phyloP scores from a whole-genome alignment of 1,139 yeast genomes.

The Blastobotrys illinoisensis region DNA sequence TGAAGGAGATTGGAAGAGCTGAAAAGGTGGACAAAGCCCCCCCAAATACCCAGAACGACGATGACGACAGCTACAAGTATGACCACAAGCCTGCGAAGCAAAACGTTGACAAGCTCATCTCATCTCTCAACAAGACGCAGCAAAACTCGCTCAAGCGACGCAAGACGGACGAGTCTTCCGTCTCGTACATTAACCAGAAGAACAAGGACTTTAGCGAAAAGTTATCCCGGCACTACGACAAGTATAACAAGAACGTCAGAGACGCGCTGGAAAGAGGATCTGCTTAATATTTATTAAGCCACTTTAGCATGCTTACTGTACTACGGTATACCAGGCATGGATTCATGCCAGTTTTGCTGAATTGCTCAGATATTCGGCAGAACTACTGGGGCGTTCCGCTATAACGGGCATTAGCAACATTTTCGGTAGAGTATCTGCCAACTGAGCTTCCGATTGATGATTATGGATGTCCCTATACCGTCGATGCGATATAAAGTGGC shows the following conservation, averaged over 20 bases:
- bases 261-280: slow-evolving; percentile 41
- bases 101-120: slow-evolving; percentile 40
- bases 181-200: slow-evolving; percentile 56
- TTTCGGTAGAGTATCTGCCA: no score
- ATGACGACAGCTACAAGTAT: slow-evolving; percentile 40
- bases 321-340: no score
- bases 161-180: slow-evolving; percentile 34
- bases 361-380: no score
- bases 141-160: slow-evolving; percentile 36
- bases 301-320: no score
- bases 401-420: no score
- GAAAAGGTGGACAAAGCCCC: neutral
- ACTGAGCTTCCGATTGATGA: no score
- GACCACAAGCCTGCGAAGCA: slow-evolving; percentile 36
- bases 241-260: slow-evolving; percentile 38
- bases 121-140: slow-evolving; percentile 36
- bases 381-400: no score
- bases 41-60: slow-evolving; percentile 18
- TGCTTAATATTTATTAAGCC: slow-evolving; percentile 21
- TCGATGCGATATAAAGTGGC: no score
- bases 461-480: no score
- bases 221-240: slow-evolving; percentile 53
- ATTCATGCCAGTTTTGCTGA: no score
- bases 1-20: slow-evolving; percentile 35
- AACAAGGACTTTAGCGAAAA: slow-evolving; percentile 76